Percentiles rank a stretch among this genome's conserved stretches.
These are phyloP conservation scores for Clavulina sp. DNA, from an alignment of 768 basidiomycete species.

Conservation along the genomic window DNA sequence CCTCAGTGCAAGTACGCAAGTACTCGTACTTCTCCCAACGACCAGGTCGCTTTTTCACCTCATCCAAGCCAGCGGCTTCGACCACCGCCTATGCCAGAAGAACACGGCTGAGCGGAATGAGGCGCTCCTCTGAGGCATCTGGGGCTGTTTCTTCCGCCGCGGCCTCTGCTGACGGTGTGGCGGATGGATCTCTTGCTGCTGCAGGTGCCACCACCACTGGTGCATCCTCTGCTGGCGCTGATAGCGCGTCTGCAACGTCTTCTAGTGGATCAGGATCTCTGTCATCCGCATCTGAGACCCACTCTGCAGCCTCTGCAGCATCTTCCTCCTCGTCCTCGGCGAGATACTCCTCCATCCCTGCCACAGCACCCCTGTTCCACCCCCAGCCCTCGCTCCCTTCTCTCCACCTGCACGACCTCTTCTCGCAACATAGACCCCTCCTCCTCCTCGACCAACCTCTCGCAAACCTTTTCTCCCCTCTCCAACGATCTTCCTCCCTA, in stretches of 20 bases:
- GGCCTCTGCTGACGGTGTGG: neutral
- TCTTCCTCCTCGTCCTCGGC: constrained; percentile 1
- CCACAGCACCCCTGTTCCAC: constrained; percentile 11
- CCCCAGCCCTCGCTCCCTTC: constrained; percentile 41
- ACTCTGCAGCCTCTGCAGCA: neutral
- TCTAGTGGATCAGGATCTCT: neutral
- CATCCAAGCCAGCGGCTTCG: constrained; percentile 9
- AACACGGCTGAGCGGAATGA: neutral
- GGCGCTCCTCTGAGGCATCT: neutral
- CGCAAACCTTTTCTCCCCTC: constrained; percentile 30
- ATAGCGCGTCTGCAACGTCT: neutral
- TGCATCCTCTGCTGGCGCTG: neutral
- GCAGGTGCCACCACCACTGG: neutral
- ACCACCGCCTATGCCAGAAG: constrained; percentile 1
- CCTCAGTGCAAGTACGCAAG: too few relatives aligned
- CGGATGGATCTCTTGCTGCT: neutral
- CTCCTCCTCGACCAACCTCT: constrained; percentile 49
- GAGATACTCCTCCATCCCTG: neutral
- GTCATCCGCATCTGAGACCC: constrained; percentile 1
- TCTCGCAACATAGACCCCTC: constrained; percentile 63
- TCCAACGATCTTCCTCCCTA: too few relatives aligned
- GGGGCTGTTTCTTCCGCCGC: neutral
- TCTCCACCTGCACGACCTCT: constrained; percentile 70
- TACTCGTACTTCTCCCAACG: constrained; percentile 13
- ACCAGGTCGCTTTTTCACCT: constrained; percentile 8